A percentile compares a stretch with the other conserved stretches of the same genome.
Conservation (phyloP, 371 early-diverging fungal species). For the Choanephora cucurbitarum region DNA sequence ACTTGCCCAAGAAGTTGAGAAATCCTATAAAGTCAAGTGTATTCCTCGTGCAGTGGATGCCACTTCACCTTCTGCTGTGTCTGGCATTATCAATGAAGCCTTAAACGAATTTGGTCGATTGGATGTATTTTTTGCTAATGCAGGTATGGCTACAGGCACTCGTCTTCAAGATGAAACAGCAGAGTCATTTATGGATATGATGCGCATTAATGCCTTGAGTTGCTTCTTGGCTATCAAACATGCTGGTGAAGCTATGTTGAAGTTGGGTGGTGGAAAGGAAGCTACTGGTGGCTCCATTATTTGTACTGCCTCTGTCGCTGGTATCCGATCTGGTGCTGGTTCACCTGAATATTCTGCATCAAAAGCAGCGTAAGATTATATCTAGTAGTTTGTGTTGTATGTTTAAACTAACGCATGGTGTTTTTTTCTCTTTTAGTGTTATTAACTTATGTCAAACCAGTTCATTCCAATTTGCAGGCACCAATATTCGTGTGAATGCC, state of each 20-base stretch:
- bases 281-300: conserved; percentile 42
- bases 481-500: conserved; percentile 60
- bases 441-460: conserved; percentile 54
- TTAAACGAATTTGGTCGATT: conserved; percentile 46
- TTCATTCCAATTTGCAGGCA: conserved; percentile 50
- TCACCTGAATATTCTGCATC: conserved; percentile 49
- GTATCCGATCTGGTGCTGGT: conserved; percentile 53
- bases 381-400: no score
- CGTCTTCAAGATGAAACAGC: conserved; percentile 25
- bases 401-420: no score
- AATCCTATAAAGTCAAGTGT: conserved; percentile 36
- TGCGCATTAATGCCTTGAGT: conserved; percentile 45
- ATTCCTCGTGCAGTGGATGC: conserved; percentile 52
- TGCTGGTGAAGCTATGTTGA: conserved; percentile 41
- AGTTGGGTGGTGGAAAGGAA: conserved; percentile 31
- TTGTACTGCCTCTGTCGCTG: conserved; percentile 53
- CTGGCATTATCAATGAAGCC: conserved; percentile 41
- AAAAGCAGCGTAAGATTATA: conserved; percentile 47
- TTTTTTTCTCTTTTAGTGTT: no score
- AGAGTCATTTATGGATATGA: conserved; percentile 33
- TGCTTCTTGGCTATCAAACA: conserved; percentile 46
- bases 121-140: conserved; percentile 62
- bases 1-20: conserved; percentile 43
- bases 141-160: conserved; percentile 38
- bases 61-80: conserved; percentile 38